phyloP scores from a whole-genome alignment of 306 rosid genomes.

The Pterocarpus santalinus region DNA sequence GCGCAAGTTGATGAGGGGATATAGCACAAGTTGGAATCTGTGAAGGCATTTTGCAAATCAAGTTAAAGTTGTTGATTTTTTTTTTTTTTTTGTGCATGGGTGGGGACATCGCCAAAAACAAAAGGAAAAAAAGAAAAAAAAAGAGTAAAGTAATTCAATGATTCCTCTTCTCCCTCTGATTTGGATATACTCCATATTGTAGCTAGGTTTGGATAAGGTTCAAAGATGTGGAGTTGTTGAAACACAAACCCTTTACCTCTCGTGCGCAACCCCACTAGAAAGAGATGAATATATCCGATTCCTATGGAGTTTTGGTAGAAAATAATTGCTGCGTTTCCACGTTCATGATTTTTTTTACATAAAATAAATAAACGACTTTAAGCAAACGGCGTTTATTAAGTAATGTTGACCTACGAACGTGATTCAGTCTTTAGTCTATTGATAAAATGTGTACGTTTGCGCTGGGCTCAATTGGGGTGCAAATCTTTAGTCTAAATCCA shows the following conservation, averaged over 20 bases:
- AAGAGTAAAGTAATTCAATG: neutral
- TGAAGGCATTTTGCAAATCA: constrained; percentile 40
- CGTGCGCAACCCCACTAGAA: constrained; percentile 20
- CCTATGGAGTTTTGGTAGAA: constrained; percentile 49
- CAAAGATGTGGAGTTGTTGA: constrained; percentile 70
- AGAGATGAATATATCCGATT: constrained; percentile 23
- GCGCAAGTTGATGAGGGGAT: constrained; percentile 42
- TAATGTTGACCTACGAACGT: neutral
- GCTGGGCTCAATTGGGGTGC: neutral
- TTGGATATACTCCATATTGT: neutral
- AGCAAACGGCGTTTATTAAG: neutral
- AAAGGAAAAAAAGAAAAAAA: neutral
- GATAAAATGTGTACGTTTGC: neutral
- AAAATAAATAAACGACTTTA: neutral
- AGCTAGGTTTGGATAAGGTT: constrained; percentile 59
- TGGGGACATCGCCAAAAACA: constrained; percentile 22
- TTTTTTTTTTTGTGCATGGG: neutral
- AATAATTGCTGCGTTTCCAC: constrained; percentile 48
- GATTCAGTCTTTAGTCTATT: neutral
- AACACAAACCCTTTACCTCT: constrained; percentile 55
- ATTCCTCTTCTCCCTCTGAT: neutral
- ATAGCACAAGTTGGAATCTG: constrained; percentile 39
- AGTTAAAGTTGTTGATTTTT: constrained; percentile 31
- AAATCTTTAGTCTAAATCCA: neutral
- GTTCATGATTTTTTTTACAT: neutral